Evolutionary conservation across 306 rosid species (phyloP).

Genomic region (Argentina anserina): DNA sequence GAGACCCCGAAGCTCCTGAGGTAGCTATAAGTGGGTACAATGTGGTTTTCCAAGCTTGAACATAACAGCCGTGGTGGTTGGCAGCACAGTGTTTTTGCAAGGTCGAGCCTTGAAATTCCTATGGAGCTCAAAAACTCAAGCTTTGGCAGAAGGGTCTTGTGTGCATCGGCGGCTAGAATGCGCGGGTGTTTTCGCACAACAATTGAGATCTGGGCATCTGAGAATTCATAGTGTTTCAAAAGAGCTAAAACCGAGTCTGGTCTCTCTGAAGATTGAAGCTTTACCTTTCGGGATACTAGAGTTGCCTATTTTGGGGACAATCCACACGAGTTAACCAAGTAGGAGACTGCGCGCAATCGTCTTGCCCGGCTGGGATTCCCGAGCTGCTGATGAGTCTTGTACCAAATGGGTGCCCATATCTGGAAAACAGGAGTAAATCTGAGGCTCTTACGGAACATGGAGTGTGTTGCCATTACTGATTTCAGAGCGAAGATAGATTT

Average conservation of each 20-base stretch:
- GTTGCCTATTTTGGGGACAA: slow-evolving; percentile 25
- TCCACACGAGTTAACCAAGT: slow-evolving; percentile 33
- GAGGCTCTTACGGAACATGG: too few relatives aligned
- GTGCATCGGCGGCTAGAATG: slow-evolving; percentile 7
- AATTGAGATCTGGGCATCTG: slow-evolving; percentile 20
- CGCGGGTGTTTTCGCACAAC: slow-evolving; percentile 16
- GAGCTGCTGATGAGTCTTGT: too few relatives aligned
- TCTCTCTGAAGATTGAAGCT: slow-evolving; percentile 11
- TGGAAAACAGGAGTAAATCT: too few relatives aligned
- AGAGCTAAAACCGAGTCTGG: slow-evolving; percentile 24
- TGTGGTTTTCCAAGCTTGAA: neutral
- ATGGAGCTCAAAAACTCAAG: slow-evolving; percentile 27
- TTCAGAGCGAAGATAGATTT: too few relatives aligned
- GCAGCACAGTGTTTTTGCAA: neutral
- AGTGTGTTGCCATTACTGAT: too few relatives aligned
- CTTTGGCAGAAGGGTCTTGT: slow-evolving; percentile 29
- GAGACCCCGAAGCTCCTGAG: slow-evolving; percentile 12
- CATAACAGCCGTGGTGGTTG: slow-evolving; percentile 7
- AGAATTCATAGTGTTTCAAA: slow-evolving; percentile 25
- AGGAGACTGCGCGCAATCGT: too few relatives aligned
- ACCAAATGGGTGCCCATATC: too few relatives aligned
- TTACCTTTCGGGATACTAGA: slow-evolving; percentile 16
- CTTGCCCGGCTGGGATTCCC: too few relatives aligned
- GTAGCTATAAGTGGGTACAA: slow-evolving; percentile 20
- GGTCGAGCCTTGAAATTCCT: neutral